These are phyloP conservation scores for Phaeomoniella chlamydospora DNA, from an alignment of 2,329 filamentous ascomycete species.

Conservation along the genomic window DNA sequence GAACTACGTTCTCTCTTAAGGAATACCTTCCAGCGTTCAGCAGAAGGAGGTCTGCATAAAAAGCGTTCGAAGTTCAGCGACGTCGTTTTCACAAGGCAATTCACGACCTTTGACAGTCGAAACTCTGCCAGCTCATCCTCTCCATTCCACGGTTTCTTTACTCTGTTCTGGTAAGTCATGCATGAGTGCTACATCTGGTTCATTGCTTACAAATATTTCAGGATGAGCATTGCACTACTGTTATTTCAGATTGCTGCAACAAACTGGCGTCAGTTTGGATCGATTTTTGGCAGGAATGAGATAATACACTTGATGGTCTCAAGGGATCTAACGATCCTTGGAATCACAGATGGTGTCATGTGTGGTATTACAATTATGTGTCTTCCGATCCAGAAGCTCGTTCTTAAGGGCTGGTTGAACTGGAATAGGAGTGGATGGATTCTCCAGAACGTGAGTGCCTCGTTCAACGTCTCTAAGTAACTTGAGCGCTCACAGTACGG, in stretches of 20 bases:
- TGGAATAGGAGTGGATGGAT: constrained; percentile 62
- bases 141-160: constrained; percentile 67
- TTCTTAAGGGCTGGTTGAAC: constrained; percentile 43
- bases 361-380: constrained; percentile 51
- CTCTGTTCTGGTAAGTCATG: constrained; percentile 47
- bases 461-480: neutral
- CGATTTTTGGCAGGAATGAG: constrained; percentile 54
- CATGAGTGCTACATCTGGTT: neutral
- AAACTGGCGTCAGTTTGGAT: constrained; percentile 57
- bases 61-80: constrained; percentile 30
- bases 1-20: constrained; percentile 31
- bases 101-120: constrained; percentile 61
- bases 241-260: constrained; percentile 51
- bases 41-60: constrained; percentile 17
- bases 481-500: constrained; percentile 1
- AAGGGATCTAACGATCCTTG: constrained; percentile 34
- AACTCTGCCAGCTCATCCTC: constrained; percentile 51
- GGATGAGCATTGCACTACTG: constrained; percentile 51
- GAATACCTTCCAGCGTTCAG: constrained; percentile 26
- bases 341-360: constrained; percentile 54
- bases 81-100: constrained; percentile 57
- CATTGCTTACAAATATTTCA: constrained; percentile 2
- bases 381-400: constrained; percentile 48
- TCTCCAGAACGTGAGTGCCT: constrained; percentile 45
- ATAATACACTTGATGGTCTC: constrained; percentile 56